Evolutionary conservation across 768 basidiomycete species (phyloP).

Genomic region (Cystofilobasidium bisporidii): DNA sequence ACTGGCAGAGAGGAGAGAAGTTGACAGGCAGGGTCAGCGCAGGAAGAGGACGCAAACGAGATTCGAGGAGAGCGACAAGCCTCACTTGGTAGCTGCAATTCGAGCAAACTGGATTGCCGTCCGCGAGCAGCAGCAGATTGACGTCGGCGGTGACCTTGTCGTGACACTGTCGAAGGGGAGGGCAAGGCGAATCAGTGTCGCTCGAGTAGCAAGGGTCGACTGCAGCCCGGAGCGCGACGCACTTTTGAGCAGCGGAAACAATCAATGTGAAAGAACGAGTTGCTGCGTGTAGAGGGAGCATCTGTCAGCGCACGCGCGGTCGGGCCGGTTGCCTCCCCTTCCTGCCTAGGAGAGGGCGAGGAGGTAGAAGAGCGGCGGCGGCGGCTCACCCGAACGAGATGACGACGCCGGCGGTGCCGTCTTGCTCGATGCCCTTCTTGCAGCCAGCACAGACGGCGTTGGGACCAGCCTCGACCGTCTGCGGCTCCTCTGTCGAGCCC

Average conservation of each 20-base stretch:
- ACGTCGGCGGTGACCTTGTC: constrained; percentile 58
- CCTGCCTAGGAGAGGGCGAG: no score
- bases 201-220: not conserved
- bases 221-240: not conserved
- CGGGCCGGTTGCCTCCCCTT: no score
- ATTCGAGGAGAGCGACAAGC: not conserved
- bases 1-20: no score
- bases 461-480: constrained; percentile 1
- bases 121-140: constrained; percentile 88
- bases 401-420: constrained; percentile 56
- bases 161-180: constrained; percentile 20
- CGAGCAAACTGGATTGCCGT: constrained; percentile 77
- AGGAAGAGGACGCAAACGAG: not conserved
- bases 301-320: no score
- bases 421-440: constrained; percentile 38
- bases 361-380: no score
- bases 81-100: constrained; percentile 40
- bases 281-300: constrained; percentile 23
- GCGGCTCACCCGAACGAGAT: constrained; percentile 81
- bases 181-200: not conserved
- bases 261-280: constrained; percentile 33
- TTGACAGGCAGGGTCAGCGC: no score
- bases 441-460: constrained; percentile 36
- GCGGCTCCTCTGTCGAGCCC: not conserved
- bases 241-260: constrained; percentile 85